phyloP scores from a whole-genome alignment of 1,284 basidiomycete species.

The Taiwanofungus camphoratus region DNA sequence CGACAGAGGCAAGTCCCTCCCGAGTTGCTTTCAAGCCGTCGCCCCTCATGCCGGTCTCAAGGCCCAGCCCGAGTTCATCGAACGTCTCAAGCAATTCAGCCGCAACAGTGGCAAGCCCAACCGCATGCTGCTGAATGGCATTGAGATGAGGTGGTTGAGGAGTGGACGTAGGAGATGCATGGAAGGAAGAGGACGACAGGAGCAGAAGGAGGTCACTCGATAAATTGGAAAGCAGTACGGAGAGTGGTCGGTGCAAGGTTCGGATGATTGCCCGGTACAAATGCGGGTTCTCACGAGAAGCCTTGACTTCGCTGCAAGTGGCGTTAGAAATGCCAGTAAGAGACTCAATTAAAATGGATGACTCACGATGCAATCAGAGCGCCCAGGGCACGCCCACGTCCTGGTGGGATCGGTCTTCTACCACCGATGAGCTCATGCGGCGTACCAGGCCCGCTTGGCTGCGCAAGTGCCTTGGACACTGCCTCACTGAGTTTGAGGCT shows the following conservation, averaged over 20 bases:
- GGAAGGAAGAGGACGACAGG: slow-evolving; percentile 58
- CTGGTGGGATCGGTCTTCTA: slow-evolving; percentile 61
- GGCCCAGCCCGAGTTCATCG: slow-evolving; percentile 55
- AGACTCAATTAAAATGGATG: slow-evolving; percentile 11
- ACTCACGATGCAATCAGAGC: slow-evolving; percentile 63
- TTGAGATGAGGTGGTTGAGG: slow-evolving; percentile 48
- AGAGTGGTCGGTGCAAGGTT: slow-evolving; percentile 67
- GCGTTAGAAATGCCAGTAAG: slow-evolving; percentile 16
- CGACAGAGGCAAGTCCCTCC: slow-evolving; percentile 59
- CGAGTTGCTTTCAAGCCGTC: slow-evolving; percentile 62
- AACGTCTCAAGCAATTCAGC: slow-evolving; percentile 68
- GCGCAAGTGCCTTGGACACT: slow-evolving; percentile 67
- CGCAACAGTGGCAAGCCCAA: slow-evolving; percentile 60
- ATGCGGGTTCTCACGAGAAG: slow-evolving; percentile 55
- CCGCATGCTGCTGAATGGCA: slow-evolving; percentile 63
- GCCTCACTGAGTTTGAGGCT: slow-evolving; percentile 73
- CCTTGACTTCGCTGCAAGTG: slow-evolving; percentile 56
- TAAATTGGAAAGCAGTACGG: slow-evolving; percentile 64
- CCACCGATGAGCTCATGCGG: slow-evolving; percentile 51
- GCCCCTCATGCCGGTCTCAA: slow-evolving; percentile 52
- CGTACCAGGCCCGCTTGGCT: slow-evolving; percentile 48
- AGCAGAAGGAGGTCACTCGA: slow-evolving; percentile 61
- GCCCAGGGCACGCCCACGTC: slow-evolving; percentile 61
- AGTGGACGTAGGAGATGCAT: slow-evolving; percentile 44
- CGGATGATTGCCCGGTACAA: slow-evolving; percentile 66